Base-by-base conservation (phyloP, 345 rosid species). In the Anastatica hierochuntica region DNA sequence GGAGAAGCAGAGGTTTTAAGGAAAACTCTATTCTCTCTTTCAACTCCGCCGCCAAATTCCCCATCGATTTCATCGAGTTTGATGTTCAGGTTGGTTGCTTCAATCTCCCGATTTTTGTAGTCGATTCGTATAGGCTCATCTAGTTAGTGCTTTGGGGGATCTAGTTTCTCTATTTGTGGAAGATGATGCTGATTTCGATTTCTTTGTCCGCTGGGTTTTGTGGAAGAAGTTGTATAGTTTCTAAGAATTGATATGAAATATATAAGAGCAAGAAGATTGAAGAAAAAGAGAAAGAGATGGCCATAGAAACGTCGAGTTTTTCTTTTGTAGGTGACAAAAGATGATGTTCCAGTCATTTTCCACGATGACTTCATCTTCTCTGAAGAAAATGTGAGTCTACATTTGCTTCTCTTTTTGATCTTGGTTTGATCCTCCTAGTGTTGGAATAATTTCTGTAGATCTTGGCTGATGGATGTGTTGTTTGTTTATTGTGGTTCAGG, bases 61-160 rank as follows among this genome's bases (percentile, higher is more conserved):
- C 94, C 0, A 53, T 88, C 37, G 90, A 94, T 63, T 94, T 73
- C 74, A 56, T 88, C 49, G 99, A 94, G 69, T 94, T 94, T n/a
- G 99, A 94, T 60, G 99, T 94, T 69, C 99, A 94, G 99, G 99
- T 94, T 60, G 34, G 56, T 54, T n/a, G n/a, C n/a, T n/a, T n/a
- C n/a, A n/a, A n/a, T n/a, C n/a, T n/a, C n/a, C n/a, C n/a, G n/a
- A n/a, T n/a, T n/a, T n/a, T n/a, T n/a, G n/a, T n/a, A n/a, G n/a
- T n/a, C n/a, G n/a, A 0, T 9, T 62, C 24, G 5, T 5, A 2
- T 21, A 21, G 24, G 24, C 14, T 15, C 23, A 49, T 59, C 47
- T 59, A 6, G 5, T 21, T 59, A 6, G 5, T 21, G 5, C 24
- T 21, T 4, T n/a, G n/a, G n/a, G 31, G 48, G 40, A 4, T 44